These are phyloP conservation scores for Fusarium oxysporum DNA, from an alignment of 2,329 filamentous ascomycete species.

Conservation along the genomic window DNA sequence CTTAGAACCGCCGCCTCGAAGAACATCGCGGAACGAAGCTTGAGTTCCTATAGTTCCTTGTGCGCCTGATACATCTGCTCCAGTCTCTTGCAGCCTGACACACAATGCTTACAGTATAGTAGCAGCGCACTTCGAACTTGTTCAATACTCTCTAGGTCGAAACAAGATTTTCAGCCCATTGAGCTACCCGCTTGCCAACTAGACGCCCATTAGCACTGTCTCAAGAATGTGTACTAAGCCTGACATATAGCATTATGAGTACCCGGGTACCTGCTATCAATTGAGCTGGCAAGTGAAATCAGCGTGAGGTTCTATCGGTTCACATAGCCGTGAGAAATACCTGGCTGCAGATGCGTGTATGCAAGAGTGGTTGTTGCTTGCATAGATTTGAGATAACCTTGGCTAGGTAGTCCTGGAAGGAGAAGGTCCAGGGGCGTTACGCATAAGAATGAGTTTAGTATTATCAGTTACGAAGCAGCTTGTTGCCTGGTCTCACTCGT, in stretches of 20 bases:
- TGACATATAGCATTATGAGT: neutral
- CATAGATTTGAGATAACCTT: conserved; percentile 30
- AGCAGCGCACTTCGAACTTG: too few relatives aligned
- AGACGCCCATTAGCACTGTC: neutral
- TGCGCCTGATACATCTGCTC: too few relatives aligned
- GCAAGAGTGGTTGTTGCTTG: conserved; percentile 22
- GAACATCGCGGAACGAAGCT: too few relatives aligned
- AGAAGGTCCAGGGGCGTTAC: conserved; percentile 24
- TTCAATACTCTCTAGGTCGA: neutral
- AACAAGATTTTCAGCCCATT: conserved; percentile 34
- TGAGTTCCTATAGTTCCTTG: too few relatives aligned
- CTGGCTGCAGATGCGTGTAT: conserved; percentile 20
- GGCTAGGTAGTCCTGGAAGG: neutral
- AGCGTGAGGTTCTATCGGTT: neutral
- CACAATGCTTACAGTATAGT: too few relatives aligned
- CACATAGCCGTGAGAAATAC: neutral
- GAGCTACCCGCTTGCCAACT: conserved; percentile 29
- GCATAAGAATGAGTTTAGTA: conserved; percentile 31
- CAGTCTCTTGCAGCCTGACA: too few relatives aligned
- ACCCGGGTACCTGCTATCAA: neutral
- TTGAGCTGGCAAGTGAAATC: neutral
- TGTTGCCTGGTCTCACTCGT: neutral
- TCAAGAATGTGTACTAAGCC: neutral
- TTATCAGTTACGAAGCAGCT: conserved; percentile 35
- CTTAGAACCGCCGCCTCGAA: too few relatives aligned